Percentiles rank a stretch among this genome's conserved stretches.
Conservation (phyloP, 257 asterid genomes). For the Solanum sejunctum region DNA sequence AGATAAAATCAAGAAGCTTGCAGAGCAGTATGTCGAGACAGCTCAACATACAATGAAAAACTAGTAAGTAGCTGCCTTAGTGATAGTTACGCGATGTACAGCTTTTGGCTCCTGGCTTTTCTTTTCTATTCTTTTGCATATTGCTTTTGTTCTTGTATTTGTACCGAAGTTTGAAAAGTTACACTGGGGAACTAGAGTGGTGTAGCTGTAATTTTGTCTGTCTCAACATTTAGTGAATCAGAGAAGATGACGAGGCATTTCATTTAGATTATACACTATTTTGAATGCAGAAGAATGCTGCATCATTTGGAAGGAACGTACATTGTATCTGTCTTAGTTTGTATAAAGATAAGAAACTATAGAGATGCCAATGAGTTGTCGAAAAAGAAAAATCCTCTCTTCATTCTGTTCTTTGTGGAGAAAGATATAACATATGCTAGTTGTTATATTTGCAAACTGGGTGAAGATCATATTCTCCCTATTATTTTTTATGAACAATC, state of each 20-base stretch:
- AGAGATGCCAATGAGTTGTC: neutral
- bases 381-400: neutral
- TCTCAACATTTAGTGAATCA: neutral
- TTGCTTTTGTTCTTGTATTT: neutral
- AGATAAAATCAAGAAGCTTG: slow-evolving; percentile 88
- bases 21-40: slow-evolving; percentile 77
- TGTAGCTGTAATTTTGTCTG: neutral
- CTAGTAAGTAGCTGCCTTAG: neutral
- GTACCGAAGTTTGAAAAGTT: neutral
- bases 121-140: neutral
- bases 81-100: neutral
- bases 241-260: neutral
- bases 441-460: neutral
- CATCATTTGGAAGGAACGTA: neutral
- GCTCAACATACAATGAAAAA: slow-evolving; percentile 42
- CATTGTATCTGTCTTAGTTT: neutral
- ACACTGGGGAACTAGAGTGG: neutral
- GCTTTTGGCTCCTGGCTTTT: neutral
- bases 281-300: neutral
- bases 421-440: neutral
- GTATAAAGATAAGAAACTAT: neutral
- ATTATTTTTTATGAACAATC: neutral
- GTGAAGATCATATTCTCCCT: neutral
- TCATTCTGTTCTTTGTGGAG: neutral
- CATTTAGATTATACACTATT: neutral